Evolutionary conservation across 2,329 filamentous ascomycete species (phyloP).

Genomic region (Zelopaecilomyces penicillatus): DNA sequence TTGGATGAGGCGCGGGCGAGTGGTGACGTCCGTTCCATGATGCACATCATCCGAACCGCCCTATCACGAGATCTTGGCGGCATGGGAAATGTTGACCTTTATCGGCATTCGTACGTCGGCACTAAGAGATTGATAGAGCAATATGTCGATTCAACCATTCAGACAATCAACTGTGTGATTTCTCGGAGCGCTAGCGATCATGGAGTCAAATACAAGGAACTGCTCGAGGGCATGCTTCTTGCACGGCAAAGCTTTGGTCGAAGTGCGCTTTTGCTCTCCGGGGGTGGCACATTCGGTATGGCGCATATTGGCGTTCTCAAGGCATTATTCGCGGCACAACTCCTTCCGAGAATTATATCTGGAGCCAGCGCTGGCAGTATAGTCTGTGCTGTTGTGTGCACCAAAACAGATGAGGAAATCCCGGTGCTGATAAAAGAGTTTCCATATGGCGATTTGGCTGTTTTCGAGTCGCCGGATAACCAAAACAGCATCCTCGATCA

Average conservation of each 20-base stretch:
- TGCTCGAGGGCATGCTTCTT: conserved; percentile 61
- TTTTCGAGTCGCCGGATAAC: conserved; percentile 59
- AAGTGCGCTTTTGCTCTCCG: conserved; percentile 73
- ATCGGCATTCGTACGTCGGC: conserved; percentile 75
- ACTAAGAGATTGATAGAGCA: conserved; percentile 81
- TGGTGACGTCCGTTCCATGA: conserved; percentile 67
- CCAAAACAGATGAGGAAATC: conserved; percentile 69
- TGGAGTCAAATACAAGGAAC: conserved; percentile 48
- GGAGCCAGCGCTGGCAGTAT: conserved; percentile 84
- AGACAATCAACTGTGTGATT: conserved; percentile 65
- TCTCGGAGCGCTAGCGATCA: conserved; percentile 47
- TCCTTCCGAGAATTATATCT: conserved; percentile 79
- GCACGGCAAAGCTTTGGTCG: conserved; percentile 77
- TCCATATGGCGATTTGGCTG: conserved; percentile 69
- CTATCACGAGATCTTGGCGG: conserved; percentile 74
- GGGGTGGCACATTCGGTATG: conserved; percentile 86
- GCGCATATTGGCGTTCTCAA: conserved; percentile 85
- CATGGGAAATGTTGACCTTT: conserved; percentile 76
- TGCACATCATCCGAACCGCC: conserved; percentile 71
- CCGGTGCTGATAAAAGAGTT: conserved; percentile 61
- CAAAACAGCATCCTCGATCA: conserved; percentile 59
- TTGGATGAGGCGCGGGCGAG: conserved; percentile 66
- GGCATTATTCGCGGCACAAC: conserved; percentile 61
- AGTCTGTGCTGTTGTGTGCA: conserved; percentile 72
- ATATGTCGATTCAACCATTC: conserved; percentile 72